A percentile compares a stretch with the other conserved stretches of the same genome.
These are phyloP conservation scores for Eucalyptus erythrocorys DNA, from an alignment of 345 rosid genomes.

Conservation along the genomic window DNA sequence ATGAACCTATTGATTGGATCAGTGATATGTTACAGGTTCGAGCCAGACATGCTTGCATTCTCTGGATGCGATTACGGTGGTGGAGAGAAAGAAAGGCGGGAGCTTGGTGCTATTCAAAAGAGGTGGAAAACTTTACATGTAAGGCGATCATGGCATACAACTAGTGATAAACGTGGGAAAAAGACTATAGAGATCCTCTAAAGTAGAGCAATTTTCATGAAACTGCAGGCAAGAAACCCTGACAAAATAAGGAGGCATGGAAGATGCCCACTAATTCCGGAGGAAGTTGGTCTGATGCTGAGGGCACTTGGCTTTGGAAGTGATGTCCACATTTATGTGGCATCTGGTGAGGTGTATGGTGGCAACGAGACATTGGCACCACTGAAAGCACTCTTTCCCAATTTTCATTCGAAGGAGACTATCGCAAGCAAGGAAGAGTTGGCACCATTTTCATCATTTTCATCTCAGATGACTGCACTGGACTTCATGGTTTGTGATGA, in stretches of 20 bases:
- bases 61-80: slow-evolving; percentile 94
- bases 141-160: slow-evolving; percentile 3
- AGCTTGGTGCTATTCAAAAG: slow-evolving; percentile 67
- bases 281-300: slow-evolving; percentile 86
- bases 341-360: slow-evolving; percentile 90
- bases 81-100: slow-evolving; percentile 64
- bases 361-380: slow-evolving; percentile 81
- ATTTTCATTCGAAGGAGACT: slow-evolving; percentile 78
- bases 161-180: not conserved
- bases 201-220: not conserved
- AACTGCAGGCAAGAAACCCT: slow-evolving; percentile 54
- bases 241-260: slow-evolving; percentile 75
- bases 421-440: slow-evolving; percentile 60
- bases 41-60: slow-evolving; percentile 96
- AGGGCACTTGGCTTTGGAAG: slow-evolving; percentile 82
- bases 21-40: slow-evolving; percentile 40
- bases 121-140: slow-evolving; percentile 89
- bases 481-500: slow-evolving; percentile 91
- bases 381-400: slow-evolving; percentile 72
- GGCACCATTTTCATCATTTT: slow-evolving; percentile 54
- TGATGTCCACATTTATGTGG: slow-evolving; percentile 76
- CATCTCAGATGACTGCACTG: slow-evolving; percentile 92
- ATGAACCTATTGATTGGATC: not conserved
- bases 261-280: slow-evolving; percentile 86
- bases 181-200: not conserved